Percentiles rank a stretch among this genome's conserved stretches.
These are phyloP conservation scores for Bullera alba DNA, from an alignment of 768 basidiomycete species.

Conservation along the genomic window DNA sequence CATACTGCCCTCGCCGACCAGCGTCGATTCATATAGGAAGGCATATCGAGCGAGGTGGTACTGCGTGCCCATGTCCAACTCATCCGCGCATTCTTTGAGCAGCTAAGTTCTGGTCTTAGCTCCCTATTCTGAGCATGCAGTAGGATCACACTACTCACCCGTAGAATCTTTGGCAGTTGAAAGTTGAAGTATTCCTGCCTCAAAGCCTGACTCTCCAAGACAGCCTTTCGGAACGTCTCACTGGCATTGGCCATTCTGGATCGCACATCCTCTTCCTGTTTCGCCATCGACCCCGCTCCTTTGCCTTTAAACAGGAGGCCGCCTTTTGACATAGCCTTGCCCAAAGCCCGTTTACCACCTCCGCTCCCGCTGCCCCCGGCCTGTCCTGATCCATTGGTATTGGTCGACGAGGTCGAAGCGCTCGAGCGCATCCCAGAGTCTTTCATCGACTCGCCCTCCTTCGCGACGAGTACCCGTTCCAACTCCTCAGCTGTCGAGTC, in stretches of 20 bases:
- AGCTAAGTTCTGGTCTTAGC: conserved; percentile 51
- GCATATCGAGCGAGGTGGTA: conserved; percentile 93
- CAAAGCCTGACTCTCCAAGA: conserved; percentile 78
- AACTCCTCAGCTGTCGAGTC: conserved; percentile 89
- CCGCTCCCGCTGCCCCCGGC: conserved; percentile 5
- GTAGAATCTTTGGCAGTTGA: conserved; percentile 83
- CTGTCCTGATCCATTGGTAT: conserved; percentile 53
- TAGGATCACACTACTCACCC: conserved; percentile 55
- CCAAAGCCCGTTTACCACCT: conserved; percentile 68
- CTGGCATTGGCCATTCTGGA: conserved; percentile 74
- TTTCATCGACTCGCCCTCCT: conserved; percentile 87
- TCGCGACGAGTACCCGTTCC: conserved; percentile 82
- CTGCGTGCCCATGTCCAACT: conserved; percentile 95
- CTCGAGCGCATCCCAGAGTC: conserved; percentile 53
- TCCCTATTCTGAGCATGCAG: not conserved
- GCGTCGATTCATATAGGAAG: conserved; percentile 83
- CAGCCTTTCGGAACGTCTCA: conserved; percentile 82
- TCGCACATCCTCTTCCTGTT: conserved; percentile 91
- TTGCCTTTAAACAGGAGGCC: conserved; percentile 83
- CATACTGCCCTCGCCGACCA: conserved; percentile 79
- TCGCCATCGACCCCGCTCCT: conserved; percentile 84
- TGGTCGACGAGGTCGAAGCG: conserved; percentile 21
- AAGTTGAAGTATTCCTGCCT: conserved; percentile 98
- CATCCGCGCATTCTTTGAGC: conserved; percentile 89
- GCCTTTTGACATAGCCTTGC: conserved; percentile 86